phyloP scores from a whole-genome alignment of 1,139 yeast species.

The Chernovozyma aurita region DNA sequence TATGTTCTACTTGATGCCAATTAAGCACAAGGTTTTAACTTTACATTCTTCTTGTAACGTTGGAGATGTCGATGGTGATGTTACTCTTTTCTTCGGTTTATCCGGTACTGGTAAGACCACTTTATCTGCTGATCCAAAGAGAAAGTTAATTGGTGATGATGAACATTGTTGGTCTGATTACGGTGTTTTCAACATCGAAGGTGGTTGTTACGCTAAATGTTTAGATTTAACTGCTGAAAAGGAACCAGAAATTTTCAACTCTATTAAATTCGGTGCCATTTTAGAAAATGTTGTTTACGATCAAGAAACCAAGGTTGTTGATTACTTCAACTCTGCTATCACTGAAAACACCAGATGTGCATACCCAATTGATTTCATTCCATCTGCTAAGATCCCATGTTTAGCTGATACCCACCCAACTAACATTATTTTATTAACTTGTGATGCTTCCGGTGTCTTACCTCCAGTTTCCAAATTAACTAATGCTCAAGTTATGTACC shows the following conservation, averaged over 20 bases:
- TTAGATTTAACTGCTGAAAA: slow-evolving; percentile 84
- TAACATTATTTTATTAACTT: slow-evolving; percentile 87
- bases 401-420: slow-evolving; percentile 86
- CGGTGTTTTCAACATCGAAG: slow-evolving; percentile 98
- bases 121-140: slow-evolving; percentile 91
- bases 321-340: slow-evolving; percentile 73
- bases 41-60: slow-evolving; percentile 95
- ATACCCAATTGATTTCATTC: slow-evolving; percentile 95
- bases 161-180: slow-evolving; percentile 99
- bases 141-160: slow-evolving; percentile 95
- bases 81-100: slow-evolving; percentile 92
- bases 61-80: slow-evolving; percentile 72
- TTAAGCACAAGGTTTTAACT: slow-evolving; percentile 85
- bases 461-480: slow-evolving; percentile 96
- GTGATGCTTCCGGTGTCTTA: slow-evolving; percentile 97
- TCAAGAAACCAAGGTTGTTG: slow-evolving; percentile 73
- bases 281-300: slow-evolving; percentile 92
- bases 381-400: slow-evolving; percentile 96
- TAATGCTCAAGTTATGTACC: slow-evolving; percentile 97
- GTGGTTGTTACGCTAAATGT: slow-evolving; percentile 99
- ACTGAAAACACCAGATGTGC: slow-evolving; percentile 99
- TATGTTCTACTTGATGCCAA: slow-evolving; percentile 98
- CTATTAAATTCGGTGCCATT: slow-evolving; percentile 90
- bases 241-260: slow-evolving; percentile 97
- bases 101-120: slow-evolving; percentile 99